Conservation (phyloP, 1,139 yeast species). For the Protomyces gravidus region DNA sequence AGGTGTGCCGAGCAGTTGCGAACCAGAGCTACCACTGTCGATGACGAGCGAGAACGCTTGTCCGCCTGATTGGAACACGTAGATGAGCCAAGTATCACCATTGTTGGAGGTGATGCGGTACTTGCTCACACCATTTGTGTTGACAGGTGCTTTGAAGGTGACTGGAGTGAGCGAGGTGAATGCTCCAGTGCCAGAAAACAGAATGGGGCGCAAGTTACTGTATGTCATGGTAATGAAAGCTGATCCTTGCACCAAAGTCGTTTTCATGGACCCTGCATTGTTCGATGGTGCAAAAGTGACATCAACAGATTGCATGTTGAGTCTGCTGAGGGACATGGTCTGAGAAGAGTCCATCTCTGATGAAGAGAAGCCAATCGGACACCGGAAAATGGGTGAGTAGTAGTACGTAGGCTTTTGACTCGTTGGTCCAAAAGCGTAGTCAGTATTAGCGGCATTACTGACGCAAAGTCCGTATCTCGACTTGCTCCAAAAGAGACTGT, state of each 20-base stretch:
- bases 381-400: constrained; percentile 53
- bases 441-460: constrained; percentile 51
- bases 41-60: constrained; percentile 34
- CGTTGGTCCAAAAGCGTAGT: constrained; percentile 42
- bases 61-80: constrained; percentile 44
- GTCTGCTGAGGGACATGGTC: constrained; percentile 45
- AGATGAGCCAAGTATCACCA: constrained; percentile 56
- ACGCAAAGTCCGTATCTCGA: constrained; percentile 56
- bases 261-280: constrained; percentile 36
- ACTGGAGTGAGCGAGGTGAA: constrained; percentile 48
- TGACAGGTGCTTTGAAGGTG: constrained; percentile 36
- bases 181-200: constrained; percentile 51
- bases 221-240: constrained; percentile 70
- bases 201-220: constrained; percentile 51
- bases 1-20: constrained; percentile 46
- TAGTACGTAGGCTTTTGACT: constrained; percentile 45
- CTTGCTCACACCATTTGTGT: constrained; percentile 48
- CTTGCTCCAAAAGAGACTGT: constrained; percentile 53
- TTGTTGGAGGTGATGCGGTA: constrained; percentile 43
- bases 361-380: constrained; percentile 56
- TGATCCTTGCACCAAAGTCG: constrained; percentile 65
- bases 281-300: constrained; percentile 47
- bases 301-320: constrained; percentile 55
- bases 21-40: constrained; percentile 34
- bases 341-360: constrained; percentile 46